A percentile compares a stretch with the other conserved stretches of the same genome.
Conservation (phyloP, 2,329 filamentous ascomycete genomes). For the Fusarium keratoplasticum region DNA sequence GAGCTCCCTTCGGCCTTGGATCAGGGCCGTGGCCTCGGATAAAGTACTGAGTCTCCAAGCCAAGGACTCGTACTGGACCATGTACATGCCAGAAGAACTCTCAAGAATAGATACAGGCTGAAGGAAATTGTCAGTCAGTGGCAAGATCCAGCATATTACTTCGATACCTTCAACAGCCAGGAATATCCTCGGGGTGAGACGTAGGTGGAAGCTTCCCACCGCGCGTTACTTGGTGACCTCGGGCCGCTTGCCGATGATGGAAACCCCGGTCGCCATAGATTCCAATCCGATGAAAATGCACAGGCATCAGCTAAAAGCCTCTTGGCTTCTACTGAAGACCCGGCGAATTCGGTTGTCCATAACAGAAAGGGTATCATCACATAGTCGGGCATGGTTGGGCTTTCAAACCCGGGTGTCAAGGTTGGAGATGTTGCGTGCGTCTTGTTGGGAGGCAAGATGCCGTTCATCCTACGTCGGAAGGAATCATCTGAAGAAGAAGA, state of each 20-base stretch:
- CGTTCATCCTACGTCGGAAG: neutral
- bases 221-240: neutral
- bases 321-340: neutral
- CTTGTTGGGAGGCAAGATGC: neutral
- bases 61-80: neutral
- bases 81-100: neutral
- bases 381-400: neutral
- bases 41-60: neutral
- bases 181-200: neutral
- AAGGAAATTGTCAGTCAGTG: neutral
- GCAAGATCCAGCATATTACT: neutral
- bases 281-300: neutral
- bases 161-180: neutral
- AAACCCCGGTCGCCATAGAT: neutral
- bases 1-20: neutral
- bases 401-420: neutral
- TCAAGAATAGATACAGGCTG: neutral
- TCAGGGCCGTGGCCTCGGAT: neutral
- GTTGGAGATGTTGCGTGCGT: neutral
- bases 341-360: neutral
- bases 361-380: neutral
- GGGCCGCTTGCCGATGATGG: neutral
- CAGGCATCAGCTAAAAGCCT: neutral
- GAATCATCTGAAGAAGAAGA: neutral
- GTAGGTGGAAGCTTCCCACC: neutral